Conservation (phyloP, 768 basidiomycete species). For the Tephrocybe rancida region DNA sequence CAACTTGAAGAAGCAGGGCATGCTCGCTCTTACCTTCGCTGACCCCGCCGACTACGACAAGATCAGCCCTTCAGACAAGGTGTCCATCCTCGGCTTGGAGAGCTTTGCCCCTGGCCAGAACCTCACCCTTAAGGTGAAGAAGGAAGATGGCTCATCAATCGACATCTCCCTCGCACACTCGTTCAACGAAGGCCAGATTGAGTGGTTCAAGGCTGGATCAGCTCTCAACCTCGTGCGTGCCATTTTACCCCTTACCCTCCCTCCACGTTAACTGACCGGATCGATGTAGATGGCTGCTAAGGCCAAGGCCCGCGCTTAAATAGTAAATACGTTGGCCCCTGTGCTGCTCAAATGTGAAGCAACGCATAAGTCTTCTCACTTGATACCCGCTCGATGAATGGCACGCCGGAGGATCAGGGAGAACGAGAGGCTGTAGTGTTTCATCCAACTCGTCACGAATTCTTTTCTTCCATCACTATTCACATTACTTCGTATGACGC, state of each 20-base stretch:
- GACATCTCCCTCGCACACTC: slow-evolving; percentile 85
- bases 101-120: slow-evolving; percentile 91
- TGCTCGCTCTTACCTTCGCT: slow-evolving; percentile 94
- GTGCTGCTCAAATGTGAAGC: background rate
- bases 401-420: background rate
- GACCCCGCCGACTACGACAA: slow-evolving; percentile 95
- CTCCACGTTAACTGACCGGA: background rate
- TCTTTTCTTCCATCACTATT: background rate
- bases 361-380: background rate
- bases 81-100: slow-evolving; percentile 89
- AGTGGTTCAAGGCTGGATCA: slow-evolving; percentile 98
- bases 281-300: slow-evolving; percentile 17
- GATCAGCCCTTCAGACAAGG: slow-evolving; percentile 82
- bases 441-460: background rate
- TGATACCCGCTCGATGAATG: background rate
- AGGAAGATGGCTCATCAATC: slow-evolving; percentile 62
- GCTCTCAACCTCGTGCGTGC: slow-evolving; percentile 77
- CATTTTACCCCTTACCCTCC: background rate
- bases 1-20: slow-evolving; percentile 99
- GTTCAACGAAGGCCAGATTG: slow-evolving; percentile 97
- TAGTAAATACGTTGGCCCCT: background rate
- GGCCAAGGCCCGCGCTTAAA: slow-evolving; percentile 14
- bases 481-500: background rate
- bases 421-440: background rate
- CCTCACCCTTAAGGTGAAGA: slow-evolving; percentile 81